These are phyloP conservation scores for Austroboletus eburneus DNA, from an alignment of 768 basidiomycete genomes.

Conservation along the genomic window DNA sequence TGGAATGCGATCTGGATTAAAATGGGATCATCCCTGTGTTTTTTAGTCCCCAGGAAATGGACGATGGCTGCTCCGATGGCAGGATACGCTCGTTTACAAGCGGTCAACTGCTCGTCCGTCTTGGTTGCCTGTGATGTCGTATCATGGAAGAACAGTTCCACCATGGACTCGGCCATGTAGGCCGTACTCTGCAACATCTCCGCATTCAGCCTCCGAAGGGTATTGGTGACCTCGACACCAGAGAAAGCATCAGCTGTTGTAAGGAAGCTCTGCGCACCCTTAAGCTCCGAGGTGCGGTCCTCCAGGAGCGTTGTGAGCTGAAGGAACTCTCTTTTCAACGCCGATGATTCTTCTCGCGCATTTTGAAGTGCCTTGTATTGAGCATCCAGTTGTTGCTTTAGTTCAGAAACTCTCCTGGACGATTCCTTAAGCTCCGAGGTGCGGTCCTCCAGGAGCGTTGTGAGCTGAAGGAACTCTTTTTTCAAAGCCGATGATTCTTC, in stretches of 20 bases:
- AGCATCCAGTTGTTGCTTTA: slow-evolving; percentile 15
- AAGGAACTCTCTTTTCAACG: slow-evolving; percentile 25
- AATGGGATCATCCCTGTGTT: slow-evolving; percentile 32
- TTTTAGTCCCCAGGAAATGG: slow-evolving; percentile 27
- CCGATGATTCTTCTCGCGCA: slow-evolving; percentile 27
- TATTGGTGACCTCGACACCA: slow-evolving; percentile 41
- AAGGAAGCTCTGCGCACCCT: slow-evolving; percentile 44
- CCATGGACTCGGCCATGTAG: slow-evolving; percentile 44
- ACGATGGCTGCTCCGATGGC: slow-evolving; percentile 21
- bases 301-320: slow-evolving; percentile 32
- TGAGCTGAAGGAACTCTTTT: slow-evolving; percentile 26
- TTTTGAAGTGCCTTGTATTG: slow-evolving; percentile 18
- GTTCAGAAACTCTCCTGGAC: slow-evolving; percentile 6
- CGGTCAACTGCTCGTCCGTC: slow-evolving; percentile 21
- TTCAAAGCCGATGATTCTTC: slow-evolving; percentile 27
- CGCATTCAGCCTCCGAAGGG: slow-evolving; percentile 44
- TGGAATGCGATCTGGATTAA: slow-evolving; percentile 37
- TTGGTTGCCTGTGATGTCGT: slow-evolving; percentile 4
- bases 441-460: slow-evolving; percentile 35
- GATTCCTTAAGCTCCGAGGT: slow-evolving; percentile 37
- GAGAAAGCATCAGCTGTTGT: slow-evolving; percentile 41
- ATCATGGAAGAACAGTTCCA: slow-evolving; percentile 37
- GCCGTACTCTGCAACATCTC: slow-evolving; percentile 48
- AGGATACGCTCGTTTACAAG: slow-evolving; percentile 18
- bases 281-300: slow-evolving; percentile 41